These are phyloP conservation scores for Lactarius pseudohatsudake DNA, from an alignment of 768 basidiomycete genomes.

Conservation along the genomic window DNA sequence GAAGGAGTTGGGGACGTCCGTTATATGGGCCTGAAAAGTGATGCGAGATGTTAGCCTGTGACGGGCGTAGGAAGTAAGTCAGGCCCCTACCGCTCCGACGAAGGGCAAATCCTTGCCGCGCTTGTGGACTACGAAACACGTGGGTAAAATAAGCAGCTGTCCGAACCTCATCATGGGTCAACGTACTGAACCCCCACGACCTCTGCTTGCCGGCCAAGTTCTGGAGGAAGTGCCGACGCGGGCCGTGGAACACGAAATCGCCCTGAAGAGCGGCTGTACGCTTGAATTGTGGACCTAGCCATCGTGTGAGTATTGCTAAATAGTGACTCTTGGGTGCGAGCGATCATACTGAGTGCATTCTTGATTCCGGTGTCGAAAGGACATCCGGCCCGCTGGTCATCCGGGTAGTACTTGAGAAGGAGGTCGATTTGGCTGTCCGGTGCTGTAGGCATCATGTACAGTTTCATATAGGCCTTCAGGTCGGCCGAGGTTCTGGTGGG, in stretches of 20 bases:
- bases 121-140: slow-evolving; percentile 17
- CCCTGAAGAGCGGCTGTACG: slow-evolving; percentile 25
- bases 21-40: slow-evolving; percentile 5
- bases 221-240: slow-evolving; percentile 24
- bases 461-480: slow-evolving; percentile 20
- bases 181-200: slow-evolving; percentile 27
- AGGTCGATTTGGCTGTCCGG: slow-evolving; percentile 23
- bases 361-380: slow-evolving; percentile 28
- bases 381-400: slow-evolving; percentile 20
- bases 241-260: slow-evolving; percentile 29
- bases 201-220: slow-evolving; percentile 18
- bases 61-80: too few relatives aligned
- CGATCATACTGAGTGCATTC: slow-evolving; percentile 34
- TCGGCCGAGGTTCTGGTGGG: slow-evolving; percentile 6
- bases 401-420: slow-evolving; percentile 31
- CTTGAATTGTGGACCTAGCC: slow-evolving; percentile 27
- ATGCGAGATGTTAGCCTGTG: slow-evolving; percentile 1
- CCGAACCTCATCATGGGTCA: too few relatives aligned
- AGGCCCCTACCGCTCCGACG: slow-evolving; percentile 24
- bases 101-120: slow-evolving; percentile 21
- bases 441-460: slow-evolving; percentile 32
- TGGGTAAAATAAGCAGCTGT: too few relatives aligned
- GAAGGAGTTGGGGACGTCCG: slow-evolving; percentile 22
- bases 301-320: neutral
- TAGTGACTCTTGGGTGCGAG: neutral